phyloP scores from a whole-genome alignment of 345 rosid species.

The Citrus trifoliata region DNA sequence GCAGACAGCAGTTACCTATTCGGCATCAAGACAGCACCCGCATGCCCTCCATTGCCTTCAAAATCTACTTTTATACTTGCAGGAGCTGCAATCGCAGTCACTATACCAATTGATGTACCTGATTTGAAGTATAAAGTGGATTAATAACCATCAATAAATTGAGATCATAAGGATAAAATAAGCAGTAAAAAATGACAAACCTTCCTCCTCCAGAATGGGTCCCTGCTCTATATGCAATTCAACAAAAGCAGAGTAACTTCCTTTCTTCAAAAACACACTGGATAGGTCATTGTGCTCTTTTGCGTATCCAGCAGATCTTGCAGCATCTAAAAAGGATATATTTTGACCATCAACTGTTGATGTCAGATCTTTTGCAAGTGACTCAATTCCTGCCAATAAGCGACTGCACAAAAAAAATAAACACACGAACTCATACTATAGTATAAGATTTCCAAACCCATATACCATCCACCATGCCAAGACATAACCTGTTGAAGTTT shows the following conservation, averaged over 20 bases:
- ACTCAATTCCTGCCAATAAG: constrained; percentile 67
- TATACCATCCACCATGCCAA: neutral
- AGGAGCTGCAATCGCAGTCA: constrained; percentile 96
- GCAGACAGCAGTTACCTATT: constrained; percentile 43
- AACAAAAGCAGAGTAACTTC: constrained; percentile 73
- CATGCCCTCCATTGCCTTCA: constrained; percentile 96
- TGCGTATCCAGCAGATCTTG: constrained; percentile 79
- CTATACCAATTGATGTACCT: constrained; percentile 81
- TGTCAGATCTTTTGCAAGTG: constrained; percentile 56
- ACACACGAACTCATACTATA: constrained; percentile 8
- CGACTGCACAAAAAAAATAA: constrained; percentile 53
- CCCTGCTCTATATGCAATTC: constrained; percentile 99
- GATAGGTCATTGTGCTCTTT: constrained; percentile 52
- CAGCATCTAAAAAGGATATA: constrained; percentile 73
- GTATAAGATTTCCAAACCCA: neutral
- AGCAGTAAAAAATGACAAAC: constrained; percentile 28
- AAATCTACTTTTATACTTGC: constrained; percentile 90
- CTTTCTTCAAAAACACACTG: constrained; percentile 60
- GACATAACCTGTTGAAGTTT: neutral
- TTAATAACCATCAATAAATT: neutral
- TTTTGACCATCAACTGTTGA: constrained; percentile 69
- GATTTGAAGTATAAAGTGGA: constrained; percentile 13
- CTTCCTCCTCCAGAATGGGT: constrained; percentile 84
- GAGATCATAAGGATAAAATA: neutral
- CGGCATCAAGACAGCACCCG: constrained; percentile 95